A percentile compares a stretch with the other conserved stretches of the same genome.
Evolutionary conservation across 108 stramenopile species (phyloP).

Genomic region (Nitzschia putrida): DNA sequence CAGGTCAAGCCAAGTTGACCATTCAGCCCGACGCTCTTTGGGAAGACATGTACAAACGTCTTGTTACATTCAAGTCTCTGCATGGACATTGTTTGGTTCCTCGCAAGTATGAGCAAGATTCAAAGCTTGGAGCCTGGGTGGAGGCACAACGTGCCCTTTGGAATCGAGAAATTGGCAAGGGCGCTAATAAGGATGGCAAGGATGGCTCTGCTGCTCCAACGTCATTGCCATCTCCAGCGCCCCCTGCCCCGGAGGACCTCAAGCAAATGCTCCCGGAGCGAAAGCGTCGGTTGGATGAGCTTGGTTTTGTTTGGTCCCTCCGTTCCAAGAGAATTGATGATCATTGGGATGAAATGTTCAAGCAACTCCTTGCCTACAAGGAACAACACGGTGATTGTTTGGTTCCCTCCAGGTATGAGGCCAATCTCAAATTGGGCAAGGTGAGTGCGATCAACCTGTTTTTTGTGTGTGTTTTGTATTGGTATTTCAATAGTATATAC

Average conservation of each 20-base stretch:
- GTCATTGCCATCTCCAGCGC: background rate
- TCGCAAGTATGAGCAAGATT: conserved; percentile 48
- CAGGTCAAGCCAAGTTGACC: background rate
- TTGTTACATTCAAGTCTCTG: conserved; percentile 55
- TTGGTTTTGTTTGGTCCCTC: conserved; percentile 69
- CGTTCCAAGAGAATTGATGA: conserved; percentile 57
- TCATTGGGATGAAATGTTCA: conserved; percentile 62
- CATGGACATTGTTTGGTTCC: conserved; percentile 60
- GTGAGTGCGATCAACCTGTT: no score
- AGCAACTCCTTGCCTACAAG: conserved; percentile 47
- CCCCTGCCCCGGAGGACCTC: no score
- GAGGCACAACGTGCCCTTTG: conserved; percentile 48
- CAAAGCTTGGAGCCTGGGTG: conserved; percentile 53
- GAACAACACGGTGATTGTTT: conserved; percentile 55
- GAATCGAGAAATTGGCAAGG: conserved; percentile 31
- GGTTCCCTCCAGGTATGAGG: conserved; percentile 55
- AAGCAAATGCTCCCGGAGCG: conserved; percentile 28
- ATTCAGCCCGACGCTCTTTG: conserved; percentile 29
- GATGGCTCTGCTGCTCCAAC: background rate
- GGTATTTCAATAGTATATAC: background rate
- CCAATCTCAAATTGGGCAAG: conserved; percentile 57
- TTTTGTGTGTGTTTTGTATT: conserved; percentile 3
- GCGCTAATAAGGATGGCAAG: background rate
- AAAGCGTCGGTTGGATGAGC: conserved; percentile 45
- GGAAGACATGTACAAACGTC: conserved; percentile 52